phyloP scores from a whole-genome alignment of 202 grass and related monocot species.

The Zizania palustris region DNA sequence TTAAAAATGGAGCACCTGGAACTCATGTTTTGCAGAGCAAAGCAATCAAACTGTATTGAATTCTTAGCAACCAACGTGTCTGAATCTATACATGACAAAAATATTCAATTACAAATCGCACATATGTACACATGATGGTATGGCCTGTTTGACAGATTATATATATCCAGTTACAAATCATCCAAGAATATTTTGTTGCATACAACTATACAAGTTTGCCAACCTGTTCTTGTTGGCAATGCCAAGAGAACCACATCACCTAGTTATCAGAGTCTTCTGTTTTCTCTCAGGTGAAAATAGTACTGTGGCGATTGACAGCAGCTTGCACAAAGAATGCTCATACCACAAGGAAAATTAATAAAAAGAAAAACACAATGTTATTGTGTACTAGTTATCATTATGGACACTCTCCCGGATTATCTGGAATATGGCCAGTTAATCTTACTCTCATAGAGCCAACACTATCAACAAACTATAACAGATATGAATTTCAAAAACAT shows the following conservation, averaged over 20 bases:
- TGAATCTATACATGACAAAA: too few relatives aligned
- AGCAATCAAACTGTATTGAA: too few relatives aligned
- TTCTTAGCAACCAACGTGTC: too few relatives aligned
- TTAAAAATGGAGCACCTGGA: too few relatives aligned
- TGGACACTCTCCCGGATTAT: constrained; percentile 1
- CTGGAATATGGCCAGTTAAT: constrained; percentile 20
- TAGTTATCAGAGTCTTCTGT: neutral
- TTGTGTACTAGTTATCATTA: neutral
- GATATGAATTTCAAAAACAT: constrained; percentile 21
- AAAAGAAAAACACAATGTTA: neutral
- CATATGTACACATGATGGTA: too few relatives aligned
- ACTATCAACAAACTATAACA: constrained; percentile 4
- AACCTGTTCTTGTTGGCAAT: constrained; percentile 29
- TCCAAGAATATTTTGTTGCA: neutral
- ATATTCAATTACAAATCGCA: too few relatives aligned
- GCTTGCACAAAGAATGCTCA: neutral
- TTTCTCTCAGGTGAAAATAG: neutral
- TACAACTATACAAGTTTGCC: constrained; percentile 11
- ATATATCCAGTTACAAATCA: neutral
- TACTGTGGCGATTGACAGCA: neutral
- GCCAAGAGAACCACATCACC: constrained; percentile 10
- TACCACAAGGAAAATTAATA: neutral
- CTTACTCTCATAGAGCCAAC: constrained; percentile 33
- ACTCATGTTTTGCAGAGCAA: too few relatives aligned
- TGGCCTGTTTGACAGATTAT: too few relatives aligned